Conservation (phyloP, 768 basidiomycete genomes). For the Trametes cingulata region DNA sequence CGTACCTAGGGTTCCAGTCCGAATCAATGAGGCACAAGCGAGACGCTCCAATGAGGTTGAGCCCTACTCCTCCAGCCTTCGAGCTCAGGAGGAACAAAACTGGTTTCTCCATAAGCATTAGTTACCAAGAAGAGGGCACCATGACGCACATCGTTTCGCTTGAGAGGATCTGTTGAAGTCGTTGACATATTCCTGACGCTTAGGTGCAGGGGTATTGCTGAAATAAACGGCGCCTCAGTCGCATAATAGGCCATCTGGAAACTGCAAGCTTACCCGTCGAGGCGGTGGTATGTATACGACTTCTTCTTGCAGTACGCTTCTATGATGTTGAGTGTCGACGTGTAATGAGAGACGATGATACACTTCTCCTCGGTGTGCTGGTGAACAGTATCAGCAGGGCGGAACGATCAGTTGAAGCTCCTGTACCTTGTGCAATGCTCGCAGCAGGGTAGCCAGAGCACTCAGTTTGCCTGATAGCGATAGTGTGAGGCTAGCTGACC, state of each 20-base stretch:
- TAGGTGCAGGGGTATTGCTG: constrained; percentile 74
- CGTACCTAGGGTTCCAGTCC: constrained; percentile 91
- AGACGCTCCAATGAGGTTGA: constrained; percentile 92
- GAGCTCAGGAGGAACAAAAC: constrained; percentile 92
- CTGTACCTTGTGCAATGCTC: constrained; percentile 55
- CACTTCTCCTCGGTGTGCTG: constrained; percentile 90
- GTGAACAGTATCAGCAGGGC: not conserved
- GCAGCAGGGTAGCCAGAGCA: constrained; percentile 65
- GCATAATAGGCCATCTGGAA: not conserved
- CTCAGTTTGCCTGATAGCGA: constrained; percentile 65
- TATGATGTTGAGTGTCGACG: constrained; percentile 88
- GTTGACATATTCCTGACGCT: constrained; percentile 87
- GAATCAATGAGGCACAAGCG: constrained; percentile 84
- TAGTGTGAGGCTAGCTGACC: not conserved
- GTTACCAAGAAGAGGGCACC: not conserved
- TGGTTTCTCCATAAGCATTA: constrained; percentile 30
- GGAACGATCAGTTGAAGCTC: not conserved
- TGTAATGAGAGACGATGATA: constrained; percentile 95
- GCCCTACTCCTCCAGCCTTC: constrained; percentile 93
- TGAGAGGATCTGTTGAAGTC: constrained; percentile 81
- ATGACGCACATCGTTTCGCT: constrained; percentile 63
- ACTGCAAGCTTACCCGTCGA: constrained; percentile 68
- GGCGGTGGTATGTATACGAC: constrained; percentile 75
- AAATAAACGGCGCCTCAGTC: constrained; percentile 3
- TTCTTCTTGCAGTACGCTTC: constrained; percentile 81